Evolutionary conservation across 352 stramenopile genomes (phyloP), one percentile per base, ranked within the genome.

Genomic region (Globisporangium canariense): DNA sequence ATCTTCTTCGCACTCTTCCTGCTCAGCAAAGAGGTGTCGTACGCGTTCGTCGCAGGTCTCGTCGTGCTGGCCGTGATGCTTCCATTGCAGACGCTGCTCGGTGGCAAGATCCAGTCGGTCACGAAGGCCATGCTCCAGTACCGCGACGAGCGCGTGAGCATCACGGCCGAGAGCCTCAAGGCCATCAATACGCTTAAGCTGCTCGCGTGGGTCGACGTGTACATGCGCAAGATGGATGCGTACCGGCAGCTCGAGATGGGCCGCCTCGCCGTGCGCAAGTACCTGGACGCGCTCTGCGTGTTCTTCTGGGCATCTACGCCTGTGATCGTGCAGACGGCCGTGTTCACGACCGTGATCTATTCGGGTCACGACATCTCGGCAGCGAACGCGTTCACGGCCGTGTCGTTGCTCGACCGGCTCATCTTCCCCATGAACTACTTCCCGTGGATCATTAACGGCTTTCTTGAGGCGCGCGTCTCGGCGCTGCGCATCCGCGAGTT

Each of bases 341-440:
- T 96, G 8, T 97, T 97, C 53, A 71, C 77, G 2, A 81, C 81
- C 13, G 75, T 95, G 7, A 75, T 96, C 18, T 88, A 86, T 62
- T 76, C 75, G 36, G 83, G 79, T 20, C 75, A 88, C 62, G 79
- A 88, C 41, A 74, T 95, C 50, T 90, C 83, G 2, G 87, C 87
- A 9, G 85, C 87, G 18, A 89, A 92, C 52, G 87, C 87, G 13
- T 93, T 94, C 66, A 93, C 88, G 9, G 83, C 88, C 0, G 85
- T 97, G 28, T 78, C 90, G n/a, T 64, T 97, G 46, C 74, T 97
- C 0, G 85, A 97, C 51, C 86, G 88, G 7, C 76, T 97, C 4
- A 91, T 97, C 28, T 96, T 92, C 58, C 90, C 90, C 1, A 97
- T 97, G 81, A 97, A 96, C 51, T 93, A 93, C 46, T 95, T 97